Evolutionary conservation across 345 rosid genomes (phyloP).

Genomic region (Rhizophora apiculata): DNA sequence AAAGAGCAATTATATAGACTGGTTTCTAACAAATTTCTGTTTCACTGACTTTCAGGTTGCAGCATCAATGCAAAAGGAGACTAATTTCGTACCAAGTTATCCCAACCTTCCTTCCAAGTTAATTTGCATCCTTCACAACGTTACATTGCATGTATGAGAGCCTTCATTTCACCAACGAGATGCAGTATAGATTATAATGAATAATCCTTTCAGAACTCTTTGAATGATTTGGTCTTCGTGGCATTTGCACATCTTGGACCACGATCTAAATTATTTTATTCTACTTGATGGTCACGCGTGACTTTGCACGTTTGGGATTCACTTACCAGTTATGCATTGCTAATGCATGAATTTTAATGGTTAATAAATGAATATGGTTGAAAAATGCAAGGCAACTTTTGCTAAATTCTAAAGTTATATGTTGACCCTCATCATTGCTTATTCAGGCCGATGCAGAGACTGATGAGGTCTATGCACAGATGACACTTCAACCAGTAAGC

Average conservation of each 20-base stretch:
- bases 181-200: not conserved
- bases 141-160: constrained; percentile 58
- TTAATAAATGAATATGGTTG: not conserved
- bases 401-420: not conserved
- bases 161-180: constrained; percentile 1
- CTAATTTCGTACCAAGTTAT: constrained; percentile 60
- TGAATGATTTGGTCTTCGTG: not conserved
- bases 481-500: constrained; percentile 76
- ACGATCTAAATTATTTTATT: not conserved
- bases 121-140: constrained; percentile 66
- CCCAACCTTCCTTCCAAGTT: constrained; percentile 73
- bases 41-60: constrained; percentile 51
- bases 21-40: constrained; percentile 18
- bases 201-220: not conserved
- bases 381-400: not conserved
- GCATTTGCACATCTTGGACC: not conserved
- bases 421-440: constrained; percentile 3
- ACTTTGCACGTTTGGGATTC: not conserved
- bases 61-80: constrained; percentile 74
- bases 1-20: constrained; percentile 8
- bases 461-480: constrained; percentile 77
- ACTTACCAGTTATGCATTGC: not conserved
- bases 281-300: not conserved
- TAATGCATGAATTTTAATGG: not conserved
- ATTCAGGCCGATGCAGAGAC: constrained; percentile 71